Evolutionary conservation across 2,329 filamentous ascomycete genomes (phyloP), one percentile per base, ranked within the genome.

Genomic region (Aspergillus awamori): DNA sequence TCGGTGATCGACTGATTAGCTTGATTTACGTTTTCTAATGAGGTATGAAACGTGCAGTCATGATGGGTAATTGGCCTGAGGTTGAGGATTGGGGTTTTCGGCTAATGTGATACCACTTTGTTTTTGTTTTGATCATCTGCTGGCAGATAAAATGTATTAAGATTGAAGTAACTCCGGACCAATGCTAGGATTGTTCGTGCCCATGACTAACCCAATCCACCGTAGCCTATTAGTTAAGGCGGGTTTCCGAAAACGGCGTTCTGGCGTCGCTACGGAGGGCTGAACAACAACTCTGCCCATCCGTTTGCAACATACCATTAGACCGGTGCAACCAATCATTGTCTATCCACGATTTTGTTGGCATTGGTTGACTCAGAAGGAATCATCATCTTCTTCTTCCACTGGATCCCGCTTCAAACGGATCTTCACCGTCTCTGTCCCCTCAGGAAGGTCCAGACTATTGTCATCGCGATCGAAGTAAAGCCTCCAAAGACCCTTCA

Each of bases 1-100:
- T 36, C 63, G 65, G 11, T 69, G 58, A 71, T 24, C 6, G 2
- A 39, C 17, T 10, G 4, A 8, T 22, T 28, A 10, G 10, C 8
- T 15, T 11, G 8, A 22, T 10, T 45, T 22, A 26, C 20, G 15
- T 24, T 30, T 15, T 56, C 24, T 36, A 5, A 56, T 33, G 53
- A 56, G 20, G 36, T 33, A 56, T 38, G 53, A 47, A 30, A 43
- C 20, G 13, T 26, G 8, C 39, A 15, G 11, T 56, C 22, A 45
- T 22, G 30, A 30, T 22, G 39, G 39, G 26, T 13, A n/a, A 8
- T 4, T 5, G 39, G 41, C 2, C 26, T 17, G 17, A 43, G n/a
- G 26, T 26, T 5, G 11, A 22, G 39, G 17, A 13, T 24, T 5
- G 10, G 15, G n/a, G 11, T 41, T 39, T 22, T 39, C 36, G 36